These are phyloP conservation scores for Angophora floribunda DNA, from an alignment of 345 rosid genomes.

Conservation along the genomic window DNA sequence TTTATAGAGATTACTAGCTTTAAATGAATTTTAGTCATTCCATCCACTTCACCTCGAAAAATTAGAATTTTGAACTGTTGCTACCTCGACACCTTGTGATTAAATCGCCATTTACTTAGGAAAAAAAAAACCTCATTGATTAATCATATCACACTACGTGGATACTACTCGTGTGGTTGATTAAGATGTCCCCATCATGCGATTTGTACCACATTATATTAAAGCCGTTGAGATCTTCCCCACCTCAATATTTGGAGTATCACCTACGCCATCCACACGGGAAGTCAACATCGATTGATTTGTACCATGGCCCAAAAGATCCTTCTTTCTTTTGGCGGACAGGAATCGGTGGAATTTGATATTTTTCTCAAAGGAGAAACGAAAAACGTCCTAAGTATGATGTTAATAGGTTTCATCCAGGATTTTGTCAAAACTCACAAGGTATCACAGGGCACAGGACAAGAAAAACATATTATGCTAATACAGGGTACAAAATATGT, in stretches of 20 bases:
- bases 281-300: background rate
- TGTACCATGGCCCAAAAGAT: background rate
- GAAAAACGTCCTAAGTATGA: too few relatives aligned
- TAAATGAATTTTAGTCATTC: background rate
- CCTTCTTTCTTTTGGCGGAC: background rate
- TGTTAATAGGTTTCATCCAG: too few relatives aligned
- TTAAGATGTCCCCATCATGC: background rate
- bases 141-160: background rate
- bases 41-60: background rate
- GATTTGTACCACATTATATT: background rate
- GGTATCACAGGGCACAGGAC: too few relatives aligned
- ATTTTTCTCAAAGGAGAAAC: background rate
- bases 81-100: background rate
- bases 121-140: background rate
- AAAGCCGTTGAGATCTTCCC: background rate
- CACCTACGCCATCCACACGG: background rate
- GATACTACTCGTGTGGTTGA: background rate
- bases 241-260: background rate
- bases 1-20: background rate
- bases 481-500: too few relatives aligned
- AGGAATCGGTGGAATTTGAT: background rate
- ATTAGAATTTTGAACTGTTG: background rate
- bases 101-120: background rate
- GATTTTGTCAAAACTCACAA: too few relatives aligned
- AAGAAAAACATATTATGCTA: accelerated